phyloP scores from a whole-genome alignment of 495 filamentous ascomycete species.

The Thermothielavioides terrestris region DNA sequence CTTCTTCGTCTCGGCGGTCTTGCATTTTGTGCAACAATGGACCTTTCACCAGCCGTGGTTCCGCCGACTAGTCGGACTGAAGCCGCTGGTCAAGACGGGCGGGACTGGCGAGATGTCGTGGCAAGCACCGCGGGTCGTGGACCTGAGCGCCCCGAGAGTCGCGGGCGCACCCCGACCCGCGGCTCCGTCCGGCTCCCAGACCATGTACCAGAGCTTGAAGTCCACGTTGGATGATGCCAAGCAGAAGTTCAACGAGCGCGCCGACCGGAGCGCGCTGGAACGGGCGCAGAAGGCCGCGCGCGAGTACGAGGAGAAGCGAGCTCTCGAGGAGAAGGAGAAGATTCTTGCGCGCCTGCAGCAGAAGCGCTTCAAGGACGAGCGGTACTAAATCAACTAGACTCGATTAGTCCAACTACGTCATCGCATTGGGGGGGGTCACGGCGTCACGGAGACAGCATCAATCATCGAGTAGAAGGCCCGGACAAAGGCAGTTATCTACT shows the following conservation, averaged over 20 bases:
- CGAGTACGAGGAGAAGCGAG: constrained; percentile 41
- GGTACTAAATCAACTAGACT: constrained; percentile 1
- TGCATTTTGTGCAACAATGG: constrained; percentile 51
- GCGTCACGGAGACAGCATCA: neutral
- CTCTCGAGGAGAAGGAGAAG: constrained; percentile 36
- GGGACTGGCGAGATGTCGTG: constrained; percentile 6
- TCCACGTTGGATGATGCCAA: constrained; percentile 21
- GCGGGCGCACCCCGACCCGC: neutral
- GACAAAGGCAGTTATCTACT: neutral
- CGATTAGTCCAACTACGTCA: neutral
- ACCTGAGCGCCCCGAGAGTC: constrained; percentile 13
- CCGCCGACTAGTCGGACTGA: constrained; percentile 43
- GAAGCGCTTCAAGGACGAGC: constrained; percentile 10
- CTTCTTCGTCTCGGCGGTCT: constrained; percentile 51
- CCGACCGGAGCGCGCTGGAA: constrained; percentile 12
- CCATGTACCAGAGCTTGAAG: constrained; percentile 18
- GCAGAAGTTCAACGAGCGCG: constrained; percentile 29
- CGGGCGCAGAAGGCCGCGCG: constrained; percentile 25
- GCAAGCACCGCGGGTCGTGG: constrained; percentile 24
- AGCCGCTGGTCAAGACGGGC: constrained; percentile 27
- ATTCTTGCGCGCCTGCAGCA: constrained; percentile 25
- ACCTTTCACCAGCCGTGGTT: constrained; percentile 43
- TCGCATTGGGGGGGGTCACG: neutral
- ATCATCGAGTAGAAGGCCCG: neutral
- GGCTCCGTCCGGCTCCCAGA: constrained; percentile 6